Evolutionary conservation across 2,329 filamentous ascomycete species (phyloP).

Genomic region (Albifimbria verrucaria): DNA sequence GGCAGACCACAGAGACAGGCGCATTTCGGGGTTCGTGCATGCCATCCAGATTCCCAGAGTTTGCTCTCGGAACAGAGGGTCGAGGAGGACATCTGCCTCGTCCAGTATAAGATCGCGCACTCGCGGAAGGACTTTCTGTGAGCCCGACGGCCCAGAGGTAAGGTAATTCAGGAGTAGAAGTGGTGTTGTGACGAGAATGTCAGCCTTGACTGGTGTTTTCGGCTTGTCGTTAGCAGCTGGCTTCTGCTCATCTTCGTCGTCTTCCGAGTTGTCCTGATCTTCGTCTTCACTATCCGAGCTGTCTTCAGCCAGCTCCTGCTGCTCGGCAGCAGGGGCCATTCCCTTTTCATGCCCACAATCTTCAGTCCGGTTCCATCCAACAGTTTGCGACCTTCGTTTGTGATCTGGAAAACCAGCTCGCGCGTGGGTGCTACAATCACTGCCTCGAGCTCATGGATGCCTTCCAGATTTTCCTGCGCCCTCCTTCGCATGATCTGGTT

Average conservation of each 20-base stretch:
- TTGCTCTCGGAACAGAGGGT: constrained; percentile 85
- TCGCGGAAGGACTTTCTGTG: constrained; percentile 54
- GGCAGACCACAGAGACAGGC: constrained; percentile 86
- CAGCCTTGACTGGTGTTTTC: constrained; percentile 29
- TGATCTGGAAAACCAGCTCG: constrained; percentile 75
- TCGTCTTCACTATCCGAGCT: constrained; percentile 38
- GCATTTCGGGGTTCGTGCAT: constrained; percentile 67
- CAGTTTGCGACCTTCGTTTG: constrained; percentile 83
- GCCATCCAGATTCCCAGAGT: constrained; percentile 81
- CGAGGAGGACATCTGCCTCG: constrained; percentile 91
- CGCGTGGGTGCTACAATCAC: constrained; percentile 76
- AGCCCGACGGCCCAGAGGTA: constrained; percentile 37
- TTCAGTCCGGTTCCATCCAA: constrained; percentile 72
- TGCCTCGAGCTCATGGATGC: constrained; percentile 54
- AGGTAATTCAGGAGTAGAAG: constrained; percentile 74
- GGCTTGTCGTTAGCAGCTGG: constrained; percentile 15
- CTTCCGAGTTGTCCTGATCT: constrained; percentile 27
- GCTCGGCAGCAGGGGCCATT: constrained; percentile 61
- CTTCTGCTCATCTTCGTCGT: constrained; percentile 27
- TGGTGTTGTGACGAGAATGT: constrained; percentile 39
- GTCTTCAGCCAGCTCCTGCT: constrained; percentile 32
- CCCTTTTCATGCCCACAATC: constrained; percentile 83
- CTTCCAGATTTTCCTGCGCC: constrained; percentile 37
- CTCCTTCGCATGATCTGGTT: constrained; percentile 65
- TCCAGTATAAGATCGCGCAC: constrained; percentile 79